Base-by-base conservation (phyloP, 495 filamentous ascomycete species). In the Baudoinia panamericana region DNA sequence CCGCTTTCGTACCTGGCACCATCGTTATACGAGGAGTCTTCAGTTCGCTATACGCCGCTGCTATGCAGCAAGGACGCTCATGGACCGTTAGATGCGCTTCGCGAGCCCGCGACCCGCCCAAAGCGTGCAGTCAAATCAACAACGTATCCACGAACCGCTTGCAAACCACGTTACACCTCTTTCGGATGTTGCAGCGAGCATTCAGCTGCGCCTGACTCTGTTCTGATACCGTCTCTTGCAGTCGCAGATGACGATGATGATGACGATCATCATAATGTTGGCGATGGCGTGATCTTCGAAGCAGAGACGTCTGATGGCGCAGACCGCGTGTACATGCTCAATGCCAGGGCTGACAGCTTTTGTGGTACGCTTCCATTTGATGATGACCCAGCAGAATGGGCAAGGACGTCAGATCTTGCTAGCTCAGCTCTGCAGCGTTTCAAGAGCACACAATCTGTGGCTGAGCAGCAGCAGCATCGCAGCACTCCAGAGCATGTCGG, bases 31-130 rank as follows among this genome's bases (percentile, higher is more conserved):
- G n/a, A 39, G 19, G 36, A 39, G 15, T 39, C 36, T 9, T 23
- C 36, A 26, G n/a, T 39, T n/a, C 36, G 36, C 24, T 39, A 28
- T 23, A 39, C 36, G 9, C 36, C 28, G 36, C 11, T 26, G 8
- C 36, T 16, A 11, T 7, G n/a, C 10, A 7, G 10, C 11, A 11
- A 19, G 15, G 10, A 19, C 5, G 15, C 7, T 11, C 10, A 8
- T 8, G 26, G 26, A 8, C 7, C 25, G 25, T 7, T 7, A 7
- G 25, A 27, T 7, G 7, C 25, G 25, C 25, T 27, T 7, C 25
- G 7, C 7, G 7, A 27, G 7, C 25, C 7, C 25, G 25, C 7
- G n/a, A 7, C 7, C 25, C n/a, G 7, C 25, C 25, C 25, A n/a
- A 27, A 27, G 25, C 25, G 25, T n/a, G 25, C 25, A 27, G 7